Evolutionary conservation across 768 basidiomycete genomes (phyloP).

Genomic region (Boletus coccyginus): DNA sequence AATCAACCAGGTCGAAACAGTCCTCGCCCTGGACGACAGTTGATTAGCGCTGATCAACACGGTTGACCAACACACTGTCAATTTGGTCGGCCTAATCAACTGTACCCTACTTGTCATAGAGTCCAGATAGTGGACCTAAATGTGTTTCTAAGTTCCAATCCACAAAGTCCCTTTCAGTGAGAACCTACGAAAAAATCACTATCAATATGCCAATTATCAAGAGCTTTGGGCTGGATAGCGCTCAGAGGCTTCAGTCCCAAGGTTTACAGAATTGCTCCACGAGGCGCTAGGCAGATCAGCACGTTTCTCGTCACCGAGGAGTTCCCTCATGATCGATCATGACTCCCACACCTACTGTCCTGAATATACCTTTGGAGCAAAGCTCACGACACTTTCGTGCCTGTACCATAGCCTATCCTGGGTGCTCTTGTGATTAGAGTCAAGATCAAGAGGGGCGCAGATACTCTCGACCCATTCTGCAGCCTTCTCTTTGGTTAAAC

Average conservation of each 20-base stretch:
- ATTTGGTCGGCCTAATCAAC: no score
- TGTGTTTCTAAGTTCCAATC: no score
- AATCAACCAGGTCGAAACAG: no score
- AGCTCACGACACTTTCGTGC: slow-evolving; percentile 38
- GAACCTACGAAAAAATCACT: background rate
- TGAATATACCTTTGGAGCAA: slow-evolving; percentile 49
- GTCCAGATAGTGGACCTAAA: background rate
- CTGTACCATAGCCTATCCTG: slow-evolving; percentile 53
- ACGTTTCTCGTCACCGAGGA: background rate
- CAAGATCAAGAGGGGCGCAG: slow-evolving; percentile 51
- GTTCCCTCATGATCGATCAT: background rate
- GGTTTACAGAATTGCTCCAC: background rate
- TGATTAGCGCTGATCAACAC: no score
- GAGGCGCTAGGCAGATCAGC: background rate
- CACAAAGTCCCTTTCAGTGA: background rate
- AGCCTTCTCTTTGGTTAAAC: slow-evolving; percentile 49
- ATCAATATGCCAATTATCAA: background rate
- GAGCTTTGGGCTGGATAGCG: background rate
- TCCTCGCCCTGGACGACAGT: no score
- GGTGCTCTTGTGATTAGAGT: slow-evolving; percentile 53
- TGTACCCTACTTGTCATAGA: background rate
- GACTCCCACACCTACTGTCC: background rate
- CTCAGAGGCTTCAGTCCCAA: background rate
- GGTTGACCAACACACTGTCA: no score
- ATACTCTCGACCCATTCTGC: slow-evolving; percentile 48